These are phyloP conservation scores for Neostapfia colusana DNA, from an alignment of 176 grass and related monocot genomes.

Conservation along the genomic window DNA sequence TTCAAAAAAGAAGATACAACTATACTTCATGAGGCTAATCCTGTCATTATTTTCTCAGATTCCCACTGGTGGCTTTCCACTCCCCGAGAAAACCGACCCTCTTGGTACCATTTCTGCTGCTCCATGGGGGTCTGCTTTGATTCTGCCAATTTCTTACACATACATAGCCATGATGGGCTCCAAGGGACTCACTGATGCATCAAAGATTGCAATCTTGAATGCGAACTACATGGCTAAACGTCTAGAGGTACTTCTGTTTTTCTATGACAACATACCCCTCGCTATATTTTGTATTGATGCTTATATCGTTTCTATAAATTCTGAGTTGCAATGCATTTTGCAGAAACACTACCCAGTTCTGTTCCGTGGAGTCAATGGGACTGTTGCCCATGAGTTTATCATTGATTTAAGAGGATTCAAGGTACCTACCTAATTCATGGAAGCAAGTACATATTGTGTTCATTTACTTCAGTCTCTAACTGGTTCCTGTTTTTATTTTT, in stretches of 20 bases:
- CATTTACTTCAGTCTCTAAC: conserved; percentile 21
- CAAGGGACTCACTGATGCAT: conserved; percentile 89
- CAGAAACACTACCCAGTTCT: conserved; percentile 98
- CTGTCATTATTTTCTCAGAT: conserved; percentile 45
- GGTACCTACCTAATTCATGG: conserved; percentile 46
- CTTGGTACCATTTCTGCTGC: conserved; percentile 94
- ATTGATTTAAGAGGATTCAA: conserved; percentile 97
- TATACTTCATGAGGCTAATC: conserved; percentile 13
- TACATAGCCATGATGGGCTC: conserved; percentile 99
- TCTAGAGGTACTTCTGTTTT: conserved; percentile 65
- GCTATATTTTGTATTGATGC: conserved; percentile 24
- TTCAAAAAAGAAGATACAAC: conserved; percentile 22
- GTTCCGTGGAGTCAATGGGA: conserved; percentile 99
- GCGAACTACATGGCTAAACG: conserved; percentile 99
- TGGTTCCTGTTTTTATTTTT: conserved; percentile 1
- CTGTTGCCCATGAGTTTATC: conserved; percentile 95
- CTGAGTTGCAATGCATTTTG: conserved; percentile 23
- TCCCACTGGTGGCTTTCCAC: conserved; percentile 82
- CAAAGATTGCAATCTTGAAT: conserved; percentile 94
- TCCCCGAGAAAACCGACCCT: conserved; percentile 77
- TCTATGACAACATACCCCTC: not conserved
- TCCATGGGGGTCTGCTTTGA: conserved; percentile 99
- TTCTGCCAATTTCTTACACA: conserved; percentile 95
- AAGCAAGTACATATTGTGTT: not conserved
- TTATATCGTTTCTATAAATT: conserved; percentile 27